Evolutionary conservation across 2,329 filamentous ascomycete species (phyloP).

Genomic region (Fusarium musae): DNA sequence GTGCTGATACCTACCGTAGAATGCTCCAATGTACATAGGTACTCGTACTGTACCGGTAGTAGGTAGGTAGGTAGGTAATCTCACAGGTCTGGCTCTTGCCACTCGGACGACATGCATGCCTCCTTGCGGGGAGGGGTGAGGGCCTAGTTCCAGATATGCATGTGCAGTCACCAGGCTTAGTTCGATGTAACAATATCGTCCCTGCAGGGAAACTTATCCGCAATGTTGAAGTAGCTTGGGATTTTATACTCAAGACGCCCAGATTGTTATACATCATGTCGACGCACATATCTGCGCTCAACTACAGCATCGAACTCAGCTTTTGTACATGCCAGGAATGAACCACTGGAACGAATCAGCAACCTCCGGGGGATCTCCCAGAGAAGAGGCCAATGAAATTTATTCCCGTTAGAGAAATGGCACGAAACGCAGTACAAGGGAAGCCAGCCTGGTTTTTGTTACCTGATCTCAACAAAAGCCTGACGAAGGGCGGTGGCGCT

Average conservation of each 20-base stretch:
- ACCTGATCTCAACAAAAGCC: conserved; percentile 16
- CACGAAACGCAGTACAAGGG: conserved; percentile 18
- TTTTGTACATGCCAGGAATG: conserved; percentile 5
- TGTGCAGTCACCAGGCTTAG: background rate
- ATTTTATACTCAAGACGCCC: background rate
- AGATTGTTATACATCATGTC: background rate
- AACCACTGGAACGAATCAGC: background rate
- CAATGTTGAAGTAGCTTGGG: background rate
- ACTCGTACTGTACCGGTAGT: background rate
- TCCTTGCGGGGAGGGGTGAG: background rate
- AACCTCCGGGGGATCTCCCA: background rate
- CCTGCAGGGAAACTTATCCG: background rate
- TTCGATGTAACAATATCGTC: background rate
- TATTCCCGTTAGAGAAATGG: conserved; percentile 9
- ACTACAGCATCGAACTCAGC: background rate
- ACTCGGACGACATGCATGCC: background rate
- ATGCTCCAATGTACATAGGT: background rate
- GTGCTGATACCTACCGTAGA: background rate
- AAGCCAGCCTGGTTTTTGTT: background rate
- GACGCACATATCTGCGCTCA: background rate
- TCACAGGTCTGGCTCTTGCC: background rate
- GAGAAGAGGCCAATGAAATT: conserved; percentile 2
- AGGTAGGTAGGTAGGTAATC: background rate
- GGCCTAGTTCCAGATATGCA: background rate
- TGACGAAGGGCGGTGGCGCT: conserved; percentile 22